Evolutionary conservation across 2,329 filamentous ascomycete genomes (phyloP), one percentile per base, ranked within the genome.

Genomic region (Plectosphaerella cucumerina): DNA sequence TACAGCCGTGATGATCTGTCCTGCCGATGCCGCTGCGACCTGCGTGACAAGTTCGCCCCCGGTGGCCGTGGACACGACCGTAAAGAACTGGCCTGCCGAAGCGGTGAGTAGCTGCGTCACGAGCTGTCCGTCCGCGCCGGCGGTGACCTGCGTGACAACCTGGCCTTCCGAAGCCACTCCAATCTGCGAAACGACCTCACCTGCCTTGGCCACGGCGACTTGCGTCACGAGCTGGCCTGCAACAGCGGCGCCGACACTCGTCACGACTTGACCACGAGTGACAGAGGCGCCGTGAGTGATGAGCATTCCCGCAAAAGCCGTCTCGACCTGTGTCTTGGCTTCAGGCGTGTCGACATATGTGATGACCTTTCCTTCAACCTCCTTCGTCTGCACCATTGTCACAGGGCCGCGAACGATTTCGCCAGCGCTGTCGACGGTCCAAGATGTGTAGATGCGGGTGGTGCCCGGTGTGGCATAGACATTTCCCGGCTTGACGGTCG

Each of bases 71-170:
- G 26, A 62, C 5, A 60, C 60, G 33, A 65, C 53, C 10, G 65
- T 67, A 9, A 31, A 31, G 26, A 31, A 31, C 12, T 31, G 26
- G 6, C 26, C 26, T 10, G 26, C 26, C 9, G 26, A 31, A 9
- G 26, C 26, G 3, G 26, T 31, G 26, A 31, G 26, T 3, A 31
- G 8, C 12, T 31, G 26, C 8, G 26, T 31, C 4, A 59, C 60
- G 2, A 60, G 52, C 15, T 47, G 59, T 12, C 63, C 62, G 14
- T 45, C 31, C 2, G 62, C 62, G 17, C 63, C 57, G 5, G 60
- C 60, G 3, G 60, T 62, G 1, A 61, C 49, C 26, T 31, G 26
- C 3, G 26, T 31, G 6, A 31, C 6, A 11, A 31, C 26, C 12
- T 31, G 26, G 3, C 26, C 26, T 31, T 31, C 26, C 8, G 26